phyloP scores from a whole-genome alignment of 129 eudicot species.

The Cynara cardunculus region DNA sequence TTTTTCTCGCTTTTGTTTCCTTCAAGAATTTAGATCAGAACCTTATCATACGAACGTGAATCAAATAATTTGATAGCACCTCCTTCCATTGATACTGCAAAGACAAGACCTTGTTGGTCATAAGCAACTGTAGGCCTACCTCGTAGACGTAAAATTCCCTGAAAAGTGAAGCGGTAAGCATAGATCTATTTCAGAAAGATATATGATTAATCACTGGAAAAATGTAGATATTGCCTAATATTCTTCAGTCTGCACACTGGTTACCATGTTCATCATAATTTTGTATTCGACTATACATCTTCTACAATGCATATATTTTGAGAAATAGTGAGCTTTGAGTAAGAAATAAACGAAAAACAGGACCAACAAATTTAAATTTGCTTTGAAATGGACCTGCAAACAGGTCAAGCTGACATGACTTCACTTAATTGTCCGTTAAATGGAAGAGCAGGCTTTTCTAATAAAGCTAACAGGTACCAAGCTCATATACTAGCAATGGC shows the following conservation, averaged over 20 bases:
- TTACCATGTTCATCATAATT: neutral
- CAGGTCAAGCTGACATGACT: neutral
- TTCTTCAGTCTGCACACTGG: constrained; percentile 2
- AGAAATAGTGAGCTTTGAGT: neutral
- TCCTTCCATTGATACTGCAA: constrained; percentile 99
- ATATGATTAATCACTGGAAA: neutral
- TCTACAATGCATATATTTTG: constrained; percentile 13
- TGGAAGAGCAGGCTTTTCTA: too few species aligned
- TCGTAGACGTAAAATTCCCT: constrained; percentile 83
- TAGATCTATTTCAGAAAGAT: constrained; percentile 12
- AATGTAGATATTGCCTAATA: neutral
- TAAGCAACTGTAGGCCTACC: constrained; percentile 98
- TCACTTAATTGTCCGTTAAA: neutral
- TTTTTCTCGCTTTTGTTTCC: neutral
- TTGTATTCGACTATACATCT: neutral
- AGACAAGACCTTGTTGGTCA: constrained; percentile 97
- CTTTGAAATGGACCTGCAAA: neutral
- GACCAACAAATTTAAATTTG: neutral
- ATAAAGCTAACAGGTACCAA: too few species aligned
- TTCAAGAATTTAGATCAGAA: constrained; percentile 15
- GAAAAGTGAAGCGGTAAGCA: constrained; percentile 53
- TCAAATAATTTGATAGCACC: constrained; percentile 94
- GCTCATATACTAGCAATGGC: too few species aligned
- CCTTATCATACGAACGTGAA: constrained; percentile 95
- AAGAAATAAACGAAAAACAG: neutral